Evolutionary conservation across 2,329 filamentous ascomycete species (phyloP), one percentile per base, ranked within the genome.

Genomic region (Aspergillus piperis): DNA sequence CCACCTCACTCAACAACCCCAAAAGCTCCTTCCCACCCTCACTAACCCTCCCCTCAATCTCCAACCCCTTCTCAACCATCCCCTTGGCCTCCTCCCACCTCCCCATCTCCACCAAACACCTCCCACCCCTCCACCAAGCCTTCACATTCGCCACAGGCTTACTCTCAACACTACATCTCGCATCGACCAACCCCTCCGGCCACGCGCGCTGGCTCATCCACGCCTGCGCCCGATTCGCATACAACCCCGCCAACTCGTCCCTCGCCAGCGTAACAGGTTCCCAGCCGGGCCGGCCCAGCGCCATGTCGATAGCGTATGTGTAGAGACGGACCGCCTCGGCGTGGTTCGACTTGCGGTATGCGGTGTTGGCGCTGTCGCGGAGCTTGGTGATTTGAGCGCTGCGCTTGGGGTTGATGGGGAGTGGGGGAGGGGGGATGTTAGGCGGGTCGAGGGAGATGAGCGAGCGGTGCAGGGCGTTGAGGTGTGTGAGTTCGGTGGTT

Each of bases 331-430:
- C 83, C 3, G 94, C 94, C 57, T 96, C 91, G 58, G 77, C 78
- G 79, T 90, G 87, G 67, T 87, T 84, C 69, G 84, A 84, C 78
- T 94, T 93, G 77, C 91, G 90, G 82, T 91, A 94, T 68, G 90
- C 87, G 60, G 81, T 81, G 81, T 96, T 96, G 70, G 92, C 94
- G 59, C 85, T 85, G 75, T 98, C 95, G 74, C 92, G 91, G 66
- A 98, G 88, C 80, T 98, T 98, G 78, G 83, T 86, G 77, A 99
- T 90, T 73, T 93, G 88, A 38, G 91, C 92, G 66, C 86, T 88
- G 72, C 94, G 91, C 81, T 97, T 96, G 54, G 92, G 93, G 82
- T 96, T 96, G 63, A 97, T 89, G 61, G 93, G 93, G 44, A 96
- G 84, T 0, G 95, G 95, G 0, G 94, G 90, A 5, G 93, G 92